A percentile compares a stretch with the other conserved stretches of the same genome.
phyloP scores from a whole-genome alignment of 371 early-diverging fungal genomes.

The Circinella umbellata region DNA sequence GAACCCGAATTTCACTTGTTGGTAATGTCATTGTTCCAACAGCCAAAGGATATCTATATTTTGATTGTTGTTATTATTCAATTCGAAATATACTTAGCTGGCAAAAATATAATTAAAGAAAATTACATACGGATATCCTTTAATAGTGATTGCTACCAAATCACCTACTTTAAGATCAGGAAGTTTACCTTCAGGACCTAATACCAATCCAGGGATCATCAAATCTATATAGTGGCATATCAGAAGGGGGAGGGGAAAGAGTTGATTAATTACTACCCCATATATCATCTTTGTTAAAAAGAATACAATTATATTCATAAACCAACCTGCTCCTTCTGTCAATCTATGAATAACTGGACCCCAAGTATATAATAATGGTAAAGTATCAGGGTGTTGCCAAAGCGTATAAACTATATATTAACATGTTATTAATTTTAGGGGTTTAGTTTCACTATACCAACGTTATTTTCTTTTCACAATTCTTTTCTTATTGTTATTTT shows the following conservation, averaged over 20 bases:
- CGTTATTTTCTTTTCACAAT: background rate
- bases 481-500: background rate
- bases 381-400: conserved; percentile 63
- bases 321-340: conserved; percentile 64
- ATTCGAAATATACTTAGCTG: background rate
- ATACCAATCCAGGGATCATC: conserved; percentile 69
- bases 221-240: conserved; percentile 36
- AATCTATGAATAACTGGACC: conserved; percentile 64
- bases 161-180: conserved; percentile 53
- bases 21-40: conserved; percentile 63
- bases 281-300: too few species aligned
- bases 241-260: too few species aligned
- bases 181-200: conserved; percentile 44
- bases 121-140: conserved; percentile 50
- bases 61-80: too few species aligned
- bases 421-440: too few species aligned
- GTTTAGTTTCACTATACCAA: background rate
- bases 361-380: conserved; percentile 69
- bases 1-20: conserved; percentile 48
- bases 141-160: conserved; percentile 58
- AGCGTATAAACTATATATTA: conserved; percentile 58
- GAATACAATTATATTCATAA: too few species aligned
- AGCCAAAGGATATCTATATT: conserved; percentile 53
- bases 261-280: too few species aligned
- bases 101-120: background rate